Evolutionary conservation across 371 early-diverging fungal species (phyloP).

Genomic region (Ordospora pajunii): DNA sequence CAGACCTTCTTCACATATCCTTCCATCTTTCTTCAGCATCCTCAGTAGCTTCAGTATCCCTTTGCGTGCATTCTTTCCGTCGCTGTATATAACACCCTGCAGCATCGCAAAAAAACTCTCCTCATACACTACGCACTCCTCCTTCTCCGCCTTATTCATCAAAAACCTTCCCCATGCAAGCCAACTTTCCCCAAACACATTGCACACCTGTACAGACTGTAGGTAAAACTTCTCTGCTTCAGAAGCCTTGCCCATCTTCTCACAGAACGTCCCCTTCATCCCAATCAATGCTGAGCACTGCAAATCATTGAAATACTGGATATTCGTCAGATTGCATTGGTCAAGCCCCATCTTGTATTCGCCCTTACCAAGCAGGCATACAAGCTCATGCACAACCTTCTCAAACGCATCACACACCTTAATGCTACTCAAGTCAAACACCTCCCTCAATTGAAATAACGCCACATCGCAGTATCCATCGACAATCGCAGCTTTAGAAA

Average conservation of each 20-base stretch:
- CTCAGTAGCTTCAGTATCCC: slow-evolving; percentile 29
- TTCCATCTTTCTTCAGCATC: slow-evolving; percentile 18
- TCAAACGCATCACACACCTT: slow-evolving; percentile 56
- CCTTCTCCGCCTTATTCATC: neutral
- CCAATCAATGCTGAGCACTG: slow-evolving; percentile 51
- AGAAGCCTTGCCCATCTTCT: slow-evolving; percentile 33
- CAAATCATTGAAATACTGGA: slow-evolving; percentile 46
- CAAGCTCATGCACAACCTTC: slow-evolving; percentile 50
- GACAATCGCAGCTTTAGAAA: slow-evolving; percentile 40
- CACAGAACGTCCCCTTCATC: slow-evolving; percentile 39
- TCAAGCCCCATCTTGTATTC: slow-evolving; percentile 49
- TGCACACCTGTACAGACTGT: slow-evolving; percentile 50
- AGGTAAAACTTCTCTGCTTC: slow-evolving; percentile 51
- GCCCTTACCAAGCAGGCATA: slow-evolving; percentile 49
- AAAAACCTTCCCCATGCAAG: slow-evolving; percentile 41
- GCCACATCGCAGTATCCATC: slow-evolving; percentile 36
- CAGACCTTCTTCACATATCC: slow-evolving; percentile 11
- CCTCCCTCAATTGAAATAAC: slow-evolving; percentile 33
- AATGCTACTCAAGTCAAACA: slow-evolving; percentile 56
- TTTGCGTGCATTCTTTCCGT: slow-evolving; percentile 23
- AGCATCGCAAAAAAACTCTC: slow-evolving; percentile 44
- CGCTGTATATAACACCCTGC: slow-evolving; percentile 34
- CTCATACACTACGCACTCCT: slow-evolving; percentile 1
- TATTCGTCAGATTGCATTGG: slow-evolving; percentile 47
- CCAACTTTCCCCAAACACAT: slow-evolving; percentile 44